Conservation (phyloP, 768 basidiomycete species). For the Pisolithus marmoratus region DNA sequence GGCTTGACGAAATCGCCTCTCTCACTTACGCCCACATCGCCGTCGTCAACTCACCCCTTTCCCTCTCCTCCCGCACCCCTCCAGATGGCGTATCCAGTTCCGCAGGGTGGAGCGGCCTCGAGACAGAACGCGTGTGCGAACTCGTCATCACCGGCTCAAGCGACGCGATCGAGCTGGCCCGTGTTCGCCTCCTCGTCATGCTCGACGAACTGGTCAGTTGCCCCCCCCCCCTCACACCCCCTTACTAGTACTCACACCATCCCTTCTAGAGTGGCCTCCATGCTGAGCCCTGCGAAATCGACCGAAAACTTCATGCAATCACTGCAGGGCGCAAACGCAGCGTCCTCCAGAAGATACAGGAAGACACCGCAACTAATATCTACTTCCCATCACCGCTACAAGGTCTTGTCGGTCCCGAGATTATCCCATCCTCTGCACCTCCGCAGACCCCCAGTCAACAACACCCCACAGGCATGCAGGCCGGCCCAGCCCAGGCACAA, state of each 20-base stretch:
- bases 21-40: slow-evolving; percentile 92
- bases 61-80: slow-evolving; percentile 68
- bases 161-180: slow-evolving; percentile 86
- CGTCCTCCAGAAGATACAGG: slow-evolving; percentile 86
- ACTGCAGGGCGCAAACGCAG: slow-evolving; percentile 85
- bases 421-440: slow-evolving; percentile 35
- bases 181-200: slow-evolving; percentile 88
- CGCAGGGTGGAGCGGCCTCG: slow-evolving; percentile 84
- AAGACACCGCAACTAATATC: slow-evolving; percentile 96
- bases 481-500: slow-evolving; percentile 1
- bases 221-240: neutral
- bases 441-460: slow-evolving; percentile 12
- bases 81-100: slow-evolving; percentile 72
- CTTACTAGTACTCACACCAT: too few species aligned
- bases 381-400: slow-evolving; percentile 90
- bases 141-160: slow-evolving; percentile 85
- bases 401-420: slow-evolving; percentile 72
- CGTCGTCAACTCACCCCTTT: slow-evolving; percentile 80
- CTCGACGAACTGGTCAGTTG: slow-evolving; percentile 84
- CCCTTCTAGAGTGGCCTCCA: slow-evolving; percentile 75
- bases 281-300: slow-evolving; percentile 87
- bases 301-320: slow-evolving; percentile 89
- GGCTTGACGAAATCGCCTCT: slow-evolving; percentile 90
- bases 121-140: slow-evolving; percentile 92
- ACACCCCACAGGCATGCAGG: neutral